phyloP scores from a whole-genome alignment of 495 filamentous ascomycete species.

The Penicillium herquei region DNA sequence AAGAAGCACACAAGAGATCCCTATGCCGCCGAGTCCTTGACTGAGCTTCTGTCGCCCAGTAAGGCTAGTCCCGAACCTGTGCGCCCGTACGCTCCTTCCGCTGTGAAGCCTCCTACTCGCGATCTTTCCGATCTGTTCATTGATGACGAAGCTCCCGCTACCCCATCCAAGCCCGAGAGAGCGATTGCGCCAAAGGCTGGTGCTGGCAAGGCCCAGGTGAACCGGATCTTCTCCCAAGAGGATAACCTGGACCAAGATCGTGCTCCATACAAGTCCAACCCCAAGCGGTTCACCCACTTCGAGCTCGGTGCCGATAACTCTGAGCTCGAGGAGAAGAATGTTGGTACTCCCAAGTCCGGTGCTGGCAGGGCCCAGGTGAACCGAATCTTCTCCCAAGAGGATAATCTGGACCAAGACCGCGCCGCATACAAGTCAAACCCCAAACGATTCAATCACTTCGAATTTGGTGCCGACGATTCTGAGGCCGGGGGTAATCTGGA shows the following conservation, averaged over 20 bases:
- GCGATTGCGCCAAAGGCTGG: constrained; percentile 52
- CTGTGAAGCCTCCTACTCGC: constrained; percentile 61
- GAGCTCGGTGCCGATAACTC: constrained; percentile 78
- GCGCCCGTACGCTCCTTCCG: constrained; percentile 43
- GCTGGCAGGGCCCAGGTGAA: constrained; percentile 57
- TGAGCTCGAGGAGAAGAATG: constrained; percentile 74
- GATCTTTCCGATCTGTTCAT: constrained; percentile 65
- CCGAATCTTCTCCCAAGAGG: constrained; percentile 65
- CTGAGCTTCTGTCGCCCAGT: constrained; percentile 24
- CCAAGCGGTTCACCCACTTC: constrained; percentile 84
- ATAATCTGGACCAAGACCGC: constrained; percentile 35
- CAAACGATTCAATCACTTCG: constrained; percentile 83
- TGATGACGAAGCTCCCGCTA: constrained; percentile 40
- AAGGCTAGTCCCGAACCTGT: constrained; percentile 20
- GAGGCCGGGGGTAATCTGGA: constrained; percentile 80
- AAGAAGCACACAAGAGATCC: constrained; percentile 27
- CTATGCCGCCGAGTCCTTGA: constrained; percentile 24
- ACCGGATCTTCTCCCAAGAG: constrained; percentile 64
- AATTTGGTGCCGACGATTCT: constrained; percentile 76
- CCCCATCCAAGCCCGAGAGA: constrained; percentile 49
- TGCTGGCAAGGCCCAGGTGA: constrained; percentile 56
- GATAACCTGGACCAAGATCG: constrained; percentile 38
- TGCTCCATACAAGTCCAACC: constrained; percentile 54
- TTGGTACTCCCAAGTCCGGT: constrained; percentile 51
- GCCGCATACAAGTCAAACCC: constrained; percentile 57